These are phyloP conservation scores for Suillus weaverae DNA, from an alignment of 768 basidiomycete species.

Conservation along the genomic window DNA sequence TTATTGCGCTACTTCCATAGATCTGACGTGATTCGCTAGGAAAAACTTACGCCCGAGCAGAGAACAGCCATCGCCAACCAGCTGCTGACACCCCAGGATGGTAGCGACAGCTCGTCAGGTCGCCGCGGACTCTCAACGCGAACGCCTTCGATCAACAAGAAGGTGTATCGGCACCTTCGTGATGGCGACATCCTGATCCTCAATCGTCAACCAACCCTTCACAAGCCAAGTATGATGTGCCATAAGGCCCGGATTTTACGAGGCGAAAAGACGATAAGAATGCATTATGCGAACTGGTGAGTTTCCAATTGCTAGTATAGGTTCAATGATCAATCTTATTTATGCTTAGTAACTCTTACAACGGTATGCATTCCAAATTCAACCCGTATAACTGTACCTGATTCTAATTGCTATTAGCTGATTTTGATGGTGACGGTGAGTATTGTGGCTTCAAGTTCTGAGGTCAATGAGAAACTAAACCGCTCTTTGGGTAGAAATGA, in stretches of 20 bases:
- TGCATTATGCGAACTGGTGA: slow-evolving; percentile 99
- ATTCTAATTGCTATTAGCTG: slow-evolving; percentile 46
- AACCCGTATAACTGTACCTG: slow-evolving; percentile 13
- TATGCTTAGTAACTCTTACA: slow-evolving; percentile 85
- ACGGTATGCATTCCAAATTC: slow-evolving; percentile 53
- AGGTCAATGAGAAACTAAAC: slow-evolving; percentile 7
- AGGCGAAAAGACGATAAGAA: slow-evolving; percentile 98
- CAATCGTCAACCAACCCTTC: slow-evolving; percentile 96
- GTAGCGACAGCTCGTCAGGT: slow-evolving; percentile 40
- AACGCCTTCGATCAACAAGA: slow-evolving; percentile 86
- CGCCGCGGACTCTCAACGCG: slow-evolving; percentile 69
- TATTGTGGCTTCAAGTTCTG: slow-evolving; percentile 10
- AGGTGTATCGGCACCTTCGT: slow-evolving; percentile 91
- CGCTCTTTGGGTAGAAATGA: slow-evolving; percentile 74
- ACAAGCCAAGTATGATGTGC: slow-evolving; percentile 99
- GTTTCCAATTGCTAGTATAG: slow-evolving; percentile 26
- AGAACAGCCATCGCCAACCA: slow-evolving; percentile 95
- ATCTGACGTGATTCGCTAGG: slow-evolving; percentile 45
- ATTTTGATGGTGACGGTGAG: slow-evolving; percentile 90
- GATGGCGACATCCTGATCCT: slow-evolving; percentile 96
- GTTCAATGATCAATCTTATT: slow-evolving; percentile 16
- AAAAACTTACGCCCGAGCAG: slow-evolving; percentile 83
- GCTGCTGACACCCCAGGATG: slow-evolving; percentile 86
- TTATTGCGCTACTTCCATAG: not conserved
- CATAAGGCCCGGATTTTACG: slow-evolving; percentile 89